Evolutionary conservation across 108 stramenopile species (phyloP).

Genomic region (Skeletonema menzelii): DNA sequence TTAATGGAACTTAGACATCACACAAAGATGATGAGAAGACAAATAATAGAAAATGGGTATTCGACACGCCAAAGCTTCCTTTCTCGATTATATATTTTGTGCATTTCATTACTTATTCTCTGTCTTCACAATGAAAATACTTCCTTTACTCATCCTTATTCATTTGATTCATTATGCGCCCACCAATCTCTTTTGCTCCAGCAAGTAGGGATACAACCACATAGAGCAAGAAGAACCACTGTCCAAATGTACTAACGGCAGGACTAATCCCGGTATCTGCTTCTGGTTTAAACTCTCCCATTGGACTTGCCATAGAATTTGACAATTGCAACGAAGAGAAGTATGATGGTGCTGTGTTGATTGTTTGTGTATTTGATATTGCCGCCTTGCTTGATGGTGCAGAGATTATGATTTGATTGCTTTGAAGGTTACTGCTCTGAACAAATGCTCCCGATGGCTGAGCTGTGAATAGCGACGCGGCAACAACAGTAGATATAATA

Average conservation of each 20-base stretch:
- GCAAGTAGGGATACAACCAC: slow-evolving; percentile 36
- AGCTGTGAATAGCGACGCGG: neutral
- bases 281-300: slow-evolving; percentile 16
- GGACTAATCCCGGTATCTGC: slow-evolving; percentile 14
- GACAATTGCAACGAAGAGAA: slow-evolving; percentile 9
- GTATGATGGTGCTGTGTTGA: neutral
- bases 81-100: no score
- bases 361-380: neutral
- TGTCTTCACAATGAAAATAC: neutral
- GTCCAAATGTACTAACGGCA: slow-evolving; percentile 23
- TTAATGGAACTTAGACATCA: neutral
- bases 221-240: slow-evolving; percentile 42
- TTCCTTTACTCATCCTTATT: slow-evolving; percentile 2
- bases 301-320: slow-evolving; percentile 14
- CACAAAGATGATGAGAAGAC: neutral
- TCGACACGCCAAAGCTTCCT: no score
- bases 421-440: neutral
- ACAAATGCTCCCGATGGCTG: neutral
- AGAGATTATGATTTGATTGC: neutral
- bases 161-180: slow-evolving; percentile 20
- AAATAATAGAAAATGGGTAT: no score
- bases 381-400: neutral
- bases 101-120: neutral
- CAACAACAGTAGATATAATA: neutral
- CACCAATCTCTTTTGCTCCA: slow-evolving; percentile 34